These are phyloP conservation scores for Skeletonema marinoi DNA, from an alignment of 108 stramenopile genomes.

Conservation along the genomic window DNA sequence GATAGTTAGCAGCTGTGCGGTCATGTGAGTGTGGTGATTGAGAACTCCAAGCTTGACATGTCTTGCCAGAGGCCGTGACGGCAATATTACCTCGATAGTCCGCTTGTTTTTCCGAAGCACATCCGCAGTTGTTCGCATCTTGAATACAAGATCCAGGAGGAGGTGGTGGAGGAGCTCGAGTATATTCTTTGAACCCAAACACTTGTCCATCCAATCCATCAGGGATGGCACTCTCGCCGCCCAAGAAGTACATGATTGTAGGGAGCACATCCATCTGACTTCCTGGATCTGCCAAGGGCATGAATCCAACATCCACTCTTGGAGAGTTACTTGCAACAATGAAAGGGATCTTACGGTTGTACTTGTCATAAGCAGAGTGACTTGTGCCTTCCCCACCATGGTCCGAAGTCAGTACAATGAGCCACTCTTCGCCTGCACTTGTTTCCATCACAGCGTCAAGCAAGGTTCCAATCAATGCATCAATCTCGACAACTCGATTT, in stretches of 20 bases:
- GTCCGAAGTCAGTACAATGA: slow-evolving; percentile 14
- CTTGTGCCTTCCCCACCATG: slow-evolving; percentile 13
- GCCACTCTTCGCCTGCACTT: slow-evolving; percentile 15
- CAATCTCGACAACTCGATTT: not conserved
- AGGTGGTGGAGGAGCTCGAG: not conserved
- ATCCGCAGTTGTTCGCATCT: not conserved
- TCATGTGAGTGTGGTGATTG: slow-evolving; percentile 22
- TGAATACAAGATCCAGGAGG: not conserved
- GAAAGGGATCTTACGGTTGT: not conserved
- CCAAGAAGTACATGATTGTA: not conserved
- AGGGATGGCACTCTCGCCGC: not conserved
- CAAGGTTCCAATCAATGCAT: slow-evolving; percentile 1
- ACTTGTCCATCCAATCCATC: not conserved
- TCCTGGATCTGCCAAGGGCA: not conserved
- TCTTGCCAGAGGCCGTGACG: slow-evolving; percentile 4
- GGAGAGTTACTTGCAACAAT: not conserved
- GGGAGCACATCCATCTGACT: not conserved
- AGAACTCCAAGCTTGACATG: slow-evolving; percentile 23
- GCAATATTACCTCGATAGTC: slow-evolving; percentile 30
- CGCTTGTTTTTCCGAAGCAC: slow-evolving; percentile 7
- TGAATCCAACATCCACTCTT: not conserved
- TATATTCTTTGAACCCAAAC: not conserved
- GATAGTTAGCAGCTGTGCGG: slow-evolving; percentile 11
- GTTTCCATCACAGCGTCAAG: slow-evolving; percentile 5
- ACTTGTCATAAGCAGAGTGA: not conserved